phyloP scores from a whole-genome alignment of 2,329 filamentous ascomycete genomes.

The Phaeosphaeriaceae sp. region DNA sequence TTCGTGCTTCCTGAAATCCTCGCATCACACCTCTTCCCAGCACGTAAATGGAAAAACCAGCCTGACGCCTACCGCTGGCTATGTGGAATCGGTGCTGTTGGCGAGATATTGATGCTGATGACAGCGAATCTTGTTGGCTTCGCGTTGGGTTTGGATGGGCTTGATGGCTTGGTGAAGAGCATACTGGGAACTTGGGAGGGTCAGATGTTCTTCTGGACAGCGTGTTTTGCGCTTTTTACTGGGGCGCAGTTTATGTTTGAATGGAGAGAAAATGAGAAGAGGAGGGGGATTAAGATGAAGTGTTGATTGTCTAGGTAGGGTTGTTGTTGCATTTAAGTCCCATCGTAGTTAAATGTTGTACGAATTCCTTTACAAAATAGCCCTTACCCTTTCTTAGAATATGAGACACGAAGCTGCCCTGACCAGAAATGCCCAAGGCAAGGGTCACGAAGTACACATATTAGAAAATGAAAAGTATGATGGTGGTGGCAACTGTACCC shows the following conservation, averaged over 20 bases:
- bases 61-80: conserved; percentile 80
- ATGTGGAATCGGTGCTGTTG: conserved; percentile 79
- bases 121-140: conserved; percentile 93
- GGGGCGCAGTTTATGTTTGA: conserved; percentile 97
- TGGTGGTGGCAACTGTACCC: too few relatives aligned
- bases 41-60: conserved; percentile 69
- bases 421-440: too few relatives aligned
- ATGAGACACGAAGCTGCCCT: too few relatives aligned
- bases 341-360: too few relatives aligned
- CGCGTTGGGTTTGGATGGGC: conserved; percentile 86
- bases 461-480: too few relatives aligned
- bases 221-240: conserved; percentile 78
- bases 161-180: conserved; percentile 75
- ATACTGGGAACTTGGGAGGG: conserved; percentile 81
- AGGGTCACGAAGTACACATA: too few relatives aligned
- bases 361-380: too few relatives aligned
- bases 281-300: conserved; percentile 81
- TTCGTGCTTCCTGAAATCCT: conserved; percentile 91
- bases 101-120: conserved; percentile 94
- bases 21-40: conserved; percentile 74
- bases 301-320: conserved; percentile 60
- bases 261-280: conserved; percentile 81
- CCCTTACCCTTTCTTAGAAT: too few relatives aligned
- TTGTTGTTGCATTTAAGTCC: not conserved
- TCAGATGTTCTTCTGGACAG: conserved; percentile 71